Base-by-base conservation (phyloP, 2,329 filamentous ascomycete genomes). In the Ophiostoma angusticollis region DNA sequence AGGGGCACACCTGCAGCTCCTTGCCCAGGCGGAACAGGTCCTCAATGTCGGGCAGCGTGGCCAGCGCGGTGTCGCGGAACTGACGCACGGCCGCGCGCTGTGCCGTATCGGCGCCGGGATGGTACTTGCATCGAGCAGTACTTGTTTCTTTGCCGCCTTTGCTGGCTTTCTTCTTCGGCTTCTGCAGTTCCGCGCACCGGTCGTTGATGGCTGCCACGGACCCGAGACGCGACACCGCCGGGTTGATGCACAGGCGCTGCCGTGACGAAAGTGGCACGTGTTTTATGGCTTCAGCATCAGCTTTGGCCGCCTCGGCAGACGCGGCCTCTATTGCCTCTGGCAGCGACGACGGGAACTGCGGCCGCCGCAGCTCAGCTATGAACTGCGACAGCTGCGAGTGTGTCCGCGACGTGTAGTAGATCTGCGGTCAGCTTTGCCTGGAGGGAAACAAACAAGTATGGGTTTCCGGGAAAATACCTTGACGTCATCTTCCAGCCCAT, bases 331-430 rank as follows among this genome's bases (percentile, higher is more conserved):
- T 18, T 4, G 14, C 31, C 17, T 24, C 47, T 1, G 75, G 73
- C 3, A 91, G 58, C 3, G 80, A 84, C 0, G 84, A 68, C 5
- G 86, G 84, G 43, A 93, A 76, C 1, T 63, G 62, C n/a, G 93
- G 83, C 21, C 84, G 76, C 2, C 79, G 74, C 35, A 95, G 62
- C 56, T 95, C 87, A 30, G 77, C 72, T 14, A 89, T 78, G 57
- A 95, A 93, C 54, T 95, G 87, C 1, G 81, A 80, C 12, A 95
- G 62, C 53, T 95, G 87, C 3, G 87, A 95, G 57, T 95, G 87
- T 1, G 87, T 95, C 53, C 87, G 74, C 7, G 87, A 95, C 40
- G 86, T 91, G 60, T 89, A 94, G 58, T 84, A 93, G 37, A 95
- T 83, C 67, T 41, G 42, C 2, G 13, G 18, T 36, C 21, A 32